These are phyloP conservation scores for Tetracladium maxilliforme DNA, from an alignment of 2,329 filamentous ascomycete genomes.

Conservation along the genomic window DNA sequence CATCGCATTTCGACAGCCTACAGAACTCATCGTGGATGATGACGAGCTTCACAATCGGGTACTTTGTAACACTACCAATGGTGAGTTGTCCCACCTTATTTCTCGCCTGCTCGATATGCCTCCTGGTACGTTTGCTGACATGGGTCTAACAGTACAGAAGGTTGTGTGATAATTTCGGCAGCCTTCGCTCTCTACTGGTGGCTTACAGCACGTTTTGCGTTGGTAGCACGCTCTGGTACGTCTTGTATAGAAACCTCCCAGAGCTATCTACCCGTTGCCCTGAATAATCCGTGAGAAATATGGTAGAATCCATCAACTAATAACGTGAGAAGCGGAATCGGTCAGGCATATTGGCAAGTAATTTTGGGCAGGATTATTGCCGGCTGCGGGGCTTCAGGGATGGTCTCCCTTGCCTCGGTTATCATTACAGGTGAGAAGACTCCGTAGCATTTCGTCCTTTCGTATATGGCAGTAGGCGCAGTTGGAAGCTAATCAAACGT, in stretches of 20 bases:
- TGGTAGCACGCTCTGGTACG: conserved; percentile 2
- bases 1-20: conserved; percentile 6
- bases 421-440: conserved; percentile 2
- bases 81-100: too few relatives aligned
- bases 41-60: conserved; percentile 8
- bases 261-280: too few relatives aligned
- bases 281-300: too few relatives aligned
- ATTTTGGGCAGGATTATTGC: conserved; percentile 2
- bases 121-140: conserved; percentile 1
- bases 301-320: neutral
- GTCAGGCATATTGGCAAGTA: conserved; percentile 1
- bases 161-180: conserved; percentile 2
- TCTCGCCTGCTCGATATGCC: too few relatives aligned
- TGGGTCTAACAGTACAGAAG: conserved; percentile 4
- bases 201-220: conserved; percentile 2
- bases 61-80: conserved; percentile 7
- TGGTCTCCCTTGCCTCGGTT: conserved; percentile 2
- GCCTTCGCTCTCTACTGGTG: conserved; percentile 1
- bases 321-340: conserved; percentile 1
- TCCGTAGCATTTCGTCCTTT: conserved; percentile 1
- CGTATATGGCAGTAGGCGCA: neutral
- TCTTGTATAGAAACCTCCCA: too few relatives aligned
- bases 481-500: neutral
- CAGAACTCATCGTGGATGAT: conserved; percentile 9
- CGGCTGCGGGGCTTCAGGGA: conserved; percentile 1